Conservation (phyloP, 345 rosid species). For the Hibiscus mutabilis region DNA sequence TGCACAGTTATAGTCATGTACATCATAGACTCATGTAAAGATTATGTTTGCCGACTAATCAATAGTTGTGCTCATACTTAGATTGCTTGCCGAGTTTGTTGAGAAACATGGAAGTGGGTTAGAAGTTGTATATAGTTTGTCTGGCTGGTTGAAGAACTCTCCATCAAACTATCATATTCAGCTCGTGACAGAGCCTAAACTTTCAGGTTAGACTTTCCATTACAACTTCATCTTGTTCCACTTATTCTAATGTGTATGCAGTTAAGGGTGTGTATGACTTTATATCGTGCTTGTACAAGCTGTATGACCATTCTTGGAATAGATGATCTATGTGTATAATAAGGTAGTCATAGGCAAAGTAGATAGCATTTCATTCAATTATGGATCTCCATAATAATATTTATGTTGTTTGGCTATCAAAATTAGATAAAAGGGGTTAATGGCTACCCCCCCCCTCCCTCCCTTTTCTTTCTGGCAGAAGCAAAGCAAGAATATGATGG, state of each 20-base stretch:
- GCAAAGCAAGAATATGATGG: slow-evolving; percentile 68
- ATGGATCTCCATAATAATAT: not conserved
- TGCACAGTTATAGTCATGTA: not conserved
- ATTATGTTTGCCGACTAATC: not conserved
- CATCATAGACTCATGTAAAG: not conserved
- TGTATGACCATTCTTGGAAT: not conserved
- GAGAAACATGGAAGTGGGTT: slow-evolving; percentile 45
- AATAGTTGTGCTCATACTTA: slow-evolving; percentile 16
- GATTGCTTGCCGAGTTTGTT: slow-evolving; percentile 79
- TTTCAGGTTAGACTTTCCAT: slow-evolving; percentile 47
- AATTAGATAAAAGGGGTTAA: not conserved
- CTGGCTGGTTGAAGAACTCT: slow-evolving; percentile 71
- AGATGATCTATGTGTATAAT: not conserved
- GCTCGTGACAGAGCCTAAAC: slow-evolving; percentile 65
- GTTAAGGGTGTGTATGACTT: not conserved
- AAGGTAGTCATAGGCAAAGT: not conserved
- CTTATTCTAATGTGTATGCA: not conserved
- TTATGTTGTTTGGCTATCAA: not conserved
- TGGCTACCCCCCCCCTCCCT: too few species aligned
- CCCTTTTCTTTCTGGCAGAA: slow-evolving; percentile 39
- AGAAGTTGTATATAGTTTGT: slow-evolving; percentile 65
- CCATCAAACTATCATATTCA: slow-evolving; percentile 52
- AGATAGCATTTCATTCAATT: not conserved
- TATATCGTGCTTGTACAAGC: not conserved
- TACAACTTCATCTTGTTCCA: not conserved